Conservation (phyloP, 2,329 filamentous ascomycete genomes). For the Pseudogymnoascus sp. region DNA sequence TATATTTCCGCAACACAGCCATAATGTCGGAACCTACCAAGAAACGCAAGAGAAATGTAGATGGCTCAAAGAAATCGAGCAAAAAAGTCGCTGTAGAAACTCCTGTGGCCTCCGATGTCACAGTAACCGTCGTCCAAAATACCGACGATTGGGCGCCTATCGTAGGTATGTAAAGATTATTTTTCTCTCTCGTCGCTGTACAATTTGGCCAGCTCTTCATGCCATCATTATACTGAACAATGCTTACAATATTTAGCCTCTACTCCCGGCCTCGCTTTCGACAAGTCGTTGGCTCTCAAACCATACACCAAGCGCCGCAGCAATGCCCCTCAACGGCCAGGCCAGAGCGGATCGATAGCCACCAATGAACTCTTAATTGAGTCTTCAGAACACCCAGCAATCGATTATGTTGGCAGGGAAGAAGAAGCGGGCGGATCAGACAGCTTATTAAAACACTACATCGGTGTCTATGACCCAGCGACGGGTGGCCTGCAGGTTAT, state of each 20-base stretch:
- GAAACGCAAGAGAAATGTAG: slow-evolving; percentile 48
- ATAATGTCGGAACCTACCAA: slow-evolving; percentile 25
- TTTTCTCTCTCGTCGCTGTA: background rate
- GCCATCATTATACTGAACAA: background rate
- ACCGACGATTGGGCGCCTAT: slow-evolving; percentile 45
- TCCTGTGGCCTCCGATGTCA: slow-evolving; percentile 32
- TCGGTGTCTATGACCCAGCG: slow-evolving; percentile 56
- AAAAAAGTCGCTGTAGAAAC: slow-evolving; percentile 45
- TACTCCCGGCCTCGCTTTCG: slow-evolving; percentile 28
- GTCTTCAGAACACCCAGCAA: slow-evolving; percentile 47
- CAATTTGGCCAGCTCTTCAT: background rate
- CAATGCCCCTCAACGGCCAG: slow-evolving; percentile 19
- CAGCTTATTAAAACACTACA: slow-evolving; percentile 51
- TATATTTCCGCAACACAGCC: slow-evolving; percentile 6
- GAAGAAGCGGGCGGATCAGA: slow-evolving; percentile 37
- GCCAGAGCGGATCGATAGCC: slow-evolving; percentile 22
- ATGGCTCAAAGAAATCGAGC: slow-evolving; percentile 36
- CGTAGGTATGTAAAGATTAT: slow-evolving; percentile 38
- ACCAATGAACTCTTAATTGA: slow-evolving; percentile 48
- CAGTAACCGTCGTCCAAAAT: slow-evolving; percentile 40
- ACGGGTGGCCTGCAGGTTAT: slow-evolving; percentile 54
- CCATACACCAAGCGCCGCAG: slow-evolving; percentile 27
- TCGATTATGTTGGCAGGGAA: slow-evolving; percentile 55
- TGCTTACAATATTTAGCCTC: slow-evolving; percentile 23
- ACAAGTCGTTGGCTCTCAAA: slow-evolving; percentile 25